These are phyloP conservation scores for Cryptosporidium sp. DNA, from an alignment of 169 alveolate genomes.

Conservation along the genomic window DNA sequence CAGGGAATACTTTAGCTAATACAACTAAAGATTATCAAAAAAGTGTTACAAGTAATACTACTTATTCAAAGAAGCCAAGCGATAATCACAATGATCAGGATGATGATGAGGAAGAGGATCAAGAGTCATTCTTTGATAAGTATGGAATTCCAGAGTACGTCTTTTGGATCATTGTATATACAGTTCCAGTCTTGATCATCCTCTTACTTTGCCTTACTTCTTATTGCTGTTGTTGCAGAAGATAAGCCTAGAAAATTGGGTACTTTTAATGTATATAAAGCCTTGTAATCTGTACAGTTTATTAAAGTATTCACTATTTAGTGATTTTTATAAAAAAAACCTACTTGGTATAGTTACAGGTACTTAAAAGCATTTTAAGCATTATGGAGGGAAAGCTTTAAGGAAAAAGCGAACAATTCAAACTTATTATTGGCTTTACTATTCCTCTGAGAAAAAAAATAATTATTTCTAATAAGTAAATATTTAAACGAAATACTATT, in stretches of 20 bases:
- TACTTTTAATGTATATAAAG: neutral
- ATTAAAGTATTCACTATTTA: neutral
- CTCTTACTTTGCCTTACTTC: conserved; percentile 24
- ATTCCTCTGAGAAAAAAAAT: neutral
- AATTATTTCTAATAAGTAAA: neutral
- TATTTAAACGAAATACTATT: neutral
- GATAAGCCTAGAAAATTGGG: conserved; percentile 1
- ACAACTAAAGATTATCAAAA: conserved; percentile 3
- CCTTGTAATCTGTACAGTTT: neutral
- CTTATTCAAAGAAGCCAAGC: neutral
- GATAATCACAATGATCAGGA: neutral
- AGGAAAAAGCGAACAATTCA: neutral
- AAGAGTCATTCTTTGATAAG: conserved; percentile 35
- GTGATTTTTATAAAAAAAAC: neutral
- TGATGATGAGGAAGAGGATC: conserved; percentile 5
- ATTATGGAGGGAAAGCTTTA: neutral
- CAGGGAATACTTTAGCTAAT: neutral
- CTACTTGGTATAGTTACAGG: no score
- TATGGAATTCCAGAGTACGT: conserved; percentile 44
- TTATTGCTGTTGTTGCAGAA: conserved; percentile 48
- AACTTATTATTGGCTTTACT: neutral
- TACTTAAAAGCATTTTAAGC: neutral
- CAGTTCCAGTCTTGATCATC: conserved; percentile 21
- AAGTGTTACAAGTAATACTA: neutral
- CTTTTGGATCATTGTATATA: conserved; percentile 46